A percentile compares a stretch with the other conserved stretches of the same genome.
phyloP scores from a whole-genome alignment of 441 rosid species.

The Eutrema salsugineum region DNA sequence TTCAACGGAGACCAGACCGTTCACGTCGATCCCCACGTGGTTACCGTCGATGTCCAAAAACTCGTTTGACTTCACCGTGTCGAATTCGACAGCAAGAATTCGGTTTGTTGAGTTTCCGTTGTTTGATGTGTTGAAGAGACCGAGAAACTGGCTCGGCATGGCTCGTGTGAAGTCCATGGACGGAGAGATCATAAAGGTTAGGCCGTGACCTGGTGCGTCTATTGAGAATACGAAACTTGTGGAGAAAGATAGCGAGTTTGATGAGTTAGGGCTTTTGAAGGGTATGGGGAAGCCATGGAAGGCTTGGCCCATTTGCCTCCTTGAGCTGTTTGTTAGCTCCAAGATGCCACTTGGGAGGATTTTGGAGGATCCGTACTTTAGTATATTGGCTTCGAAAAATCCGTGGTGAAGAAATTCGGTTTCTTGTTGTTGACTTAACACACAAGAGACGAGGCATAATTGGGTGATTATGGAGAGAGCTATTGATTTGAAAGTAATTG shows the following conservation, averaged over 20 bases:
- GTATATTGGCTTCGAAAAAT: slow-evolving; percentile 28
- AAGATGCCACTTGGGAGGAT: slow-evolving; percentile 28
- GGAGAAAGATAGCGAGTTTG: slow-evolving; percentile 28
- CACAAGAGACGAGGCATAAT: slow-evolving; percentile 13
- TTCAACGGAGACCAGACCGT: slow-evolving; percentile 27
- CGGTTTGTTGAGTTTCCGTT: slow-evolving; percentile 24
- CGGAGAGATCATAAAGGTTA: slow-evolving; percentile 25
- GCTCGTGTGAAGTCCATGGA: slow-evolving; percentile 28
- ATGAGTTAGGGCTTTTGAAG: slow-evolving; percentile 14
- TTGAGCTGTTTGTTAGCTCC: slow-evolving; percentile 28
- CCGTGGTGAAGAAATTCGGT: slow-evolving; percentile 26
- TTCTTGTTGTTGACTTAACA: slow-evolving; percentile 19
- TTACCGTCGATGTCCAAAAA: slow-evolving; percentile 24
- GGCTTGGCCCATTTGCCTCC: slow-evolving; percentile 27
- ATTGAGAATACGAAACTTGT: slow-evolving; percentile 33
- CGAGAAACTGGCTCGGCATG: slow-evolving; percentile 25
- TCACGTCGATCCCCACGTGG: slow-evolving; percentile 27
- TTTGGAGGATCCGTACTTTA: slow-evolving; percentile 24
- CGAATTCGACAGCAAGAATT: slow-evolving; percentile 24
- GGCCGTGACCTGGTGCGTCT: slow-evolving; percentile 25
- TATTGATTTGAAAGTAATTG: slow-evolving; percentile 15
- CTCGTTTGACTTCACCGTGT: slow-evolving; percentile 26
- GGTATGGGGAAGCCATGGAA: slow-evolving; percentile 28
- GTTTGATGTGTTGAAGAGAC: slow-evolving; percentile 30
- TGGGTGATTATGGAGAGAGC: slow-evolving; percentile 8